These are phyloP conservation scores for Elsinoe ampelina DNA, from an alignment of 2,329 filamentous ascomycete genomes.

Conservation along the genomic window DNA sequence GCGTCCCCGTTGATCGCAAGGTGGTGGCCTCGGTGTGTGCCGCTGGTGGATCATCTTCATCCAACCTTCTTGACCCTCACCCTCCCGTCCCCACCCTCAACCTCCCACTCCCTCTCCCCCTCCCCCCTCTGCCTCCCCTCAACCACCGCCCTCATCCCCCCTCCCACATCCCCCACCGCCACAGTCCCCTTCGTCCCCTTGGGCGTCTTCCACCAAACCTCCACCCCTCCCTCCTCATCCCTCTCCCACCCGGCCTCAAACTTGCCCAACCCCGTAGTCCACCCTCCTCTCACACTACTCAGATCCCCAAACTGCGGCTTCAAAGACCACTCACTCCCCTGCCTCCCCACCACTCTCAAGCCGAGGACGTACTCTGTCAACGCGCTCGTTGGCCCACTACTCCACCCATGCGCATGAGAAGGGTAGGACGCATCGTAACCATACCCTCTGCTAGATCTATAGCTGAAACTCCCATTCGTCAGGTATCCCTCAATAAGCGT, in stretches of 20 bases:
- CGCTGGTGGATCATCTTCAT: too few species aligned
- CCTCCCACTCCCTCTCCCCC: not conserved
- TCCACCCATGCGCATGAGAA: constrained; percentile 26
- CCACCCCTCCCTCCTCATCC: constrained; percentile 16
- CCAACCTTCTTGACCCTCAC: not conserved
- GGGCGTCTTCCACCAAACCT: constrained; percentile 23
- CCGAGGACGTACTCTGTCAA: constrained; percentile 38
- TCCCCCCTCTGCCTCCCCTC: constrained; percentile 4
- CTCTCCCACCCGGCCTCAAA: constrained; percentile 31
- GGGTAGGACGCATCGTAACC: constrained; percentile 23
- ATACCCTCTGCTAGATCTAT: constrained; percentile 28
- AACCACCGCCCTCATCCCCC: not conserved
- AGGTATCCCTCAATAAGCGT: constrained; percentile 54
- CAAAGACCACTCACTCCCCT: constrained; percentile 36
- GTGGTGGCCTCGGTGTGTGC: too few species aligned
- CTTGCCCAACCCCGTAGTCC: constrained; percentile 36
- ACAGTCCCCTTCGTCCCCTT: constrained; percentile 25
- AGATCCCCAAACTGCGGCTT: constrained; percentile 38
- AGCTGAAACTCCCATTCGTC: constrained; percentile 48
- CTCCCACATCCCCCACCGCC: not conserved
- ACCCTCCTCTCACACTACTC: constrained; percentile 36
- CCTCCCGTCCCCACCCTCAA: not conserved
- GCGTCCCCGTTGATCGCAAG: too few species aligned
- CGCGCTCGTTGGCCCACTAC: constrained; percentile 32
- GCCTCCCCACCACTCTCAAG: constrained; percentile 31